phyloP scores from a whole-genome alignment of 1,284 basidiomycete genomes.

The Fomitiporia mediterranea region DNA sequence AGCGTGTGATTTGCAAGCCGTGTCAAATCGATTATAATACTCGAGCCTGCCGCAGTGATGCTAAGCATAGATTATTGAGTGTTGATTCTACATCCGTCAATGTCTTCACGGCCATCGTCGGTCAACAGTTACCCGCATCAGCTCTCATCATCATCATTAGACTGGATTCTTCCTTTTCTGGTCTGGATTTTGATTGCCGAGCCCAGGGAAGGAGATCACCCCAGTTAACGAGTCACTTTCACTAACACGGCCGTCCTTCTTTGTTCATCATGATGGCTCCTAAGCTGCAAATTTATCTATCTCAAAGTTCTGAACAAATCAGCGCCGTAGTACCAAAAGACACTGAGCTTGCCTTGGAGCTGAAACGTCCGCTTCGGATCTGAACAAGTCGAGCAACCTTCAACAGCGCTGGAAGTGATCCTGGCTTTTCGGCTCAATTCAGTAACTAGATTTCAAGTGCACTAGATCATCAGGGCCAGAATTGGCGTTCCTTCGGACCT shows the following conservation, averaged over 20 bases:
- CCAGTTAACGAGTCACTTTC: not conserved
- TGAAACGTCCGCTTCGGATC: not conserved
- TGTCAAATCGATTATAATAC: too few relatives aligned
- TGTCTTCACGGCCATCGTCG: conserved; percentile 3
- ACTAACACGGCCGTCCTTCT: not conserved
- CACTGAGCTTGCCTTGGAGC: not conserved
- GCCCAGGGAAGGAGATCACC: not conserved
- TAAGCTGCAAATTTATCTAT: not conserved
- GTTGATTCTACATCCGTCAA: too few relatives aligned
- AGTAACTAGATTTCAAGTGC: not conserved
- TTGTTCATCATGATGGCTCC: conserved; percentile 3
- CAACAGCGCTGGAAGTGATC: not conserved
- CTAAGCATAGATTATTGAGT: too few relatives aligned
- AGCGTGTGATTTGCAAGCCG: too few relatives aligned
- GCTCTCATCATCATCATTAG: conserved; percentile 8
- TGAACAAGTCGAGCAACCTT: not conserved
- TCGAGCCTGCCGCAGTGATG: too few relatives aligned
- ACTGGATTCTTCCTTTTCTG: not conserved
- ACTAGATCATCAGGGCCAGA: not conserved
- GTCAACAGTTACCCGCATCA: conserved; percentile 2
- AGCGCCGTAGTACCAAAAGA: not conserved
- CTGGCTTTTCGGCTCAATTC: not conserved
- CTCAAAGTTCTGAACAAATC: not conserved
- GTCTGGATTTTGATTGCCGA: conserved; percentile 1
- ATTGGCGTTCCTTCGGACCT: conserved; percentile 2